Conservation (phyloP, 495 filamentous ascomycete genomes). For the Tuber borchii region DNA sequence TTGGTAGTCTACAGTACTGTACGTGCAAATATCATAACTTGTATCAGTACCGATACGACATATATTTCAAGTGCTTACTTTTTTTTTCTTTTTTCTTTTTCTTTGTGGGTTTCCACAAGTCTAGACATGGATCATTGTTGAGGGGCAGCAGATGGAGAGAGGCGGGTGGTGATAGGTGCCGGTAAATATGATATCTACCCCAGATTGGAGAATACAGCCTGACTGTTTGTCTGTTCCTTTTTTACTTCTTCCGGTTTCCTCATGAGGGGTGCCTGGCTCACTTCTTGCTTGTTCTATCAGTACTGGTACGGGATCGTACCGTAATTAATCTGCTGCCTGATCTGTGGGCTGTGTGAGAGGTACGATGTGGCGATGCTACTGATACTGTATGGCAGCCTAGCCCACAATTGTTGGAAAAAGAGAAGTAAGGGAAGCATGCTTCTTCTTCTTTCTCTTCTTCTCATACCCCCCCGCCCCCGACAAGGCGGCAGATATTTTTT, state of each 20-base stretch:
- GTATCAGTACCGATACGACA: background rate
- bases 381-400: background rate
- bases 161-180: background rate
- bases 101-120: background rate
- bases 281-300: background rate
- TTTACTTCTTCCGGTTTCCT: background rate
- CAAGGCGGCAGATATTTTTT: background rate
- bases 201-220: background rate
- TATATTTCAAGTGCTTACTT: background rate
- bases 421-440: background rate
- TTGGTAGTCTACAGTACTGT: background rate
- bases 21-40: background rate
- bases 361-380: background rate
- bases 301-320: background rate
- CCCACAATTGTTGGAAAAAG: background rate
- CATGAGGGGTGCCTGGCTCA: background rate
- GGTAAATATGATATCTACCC: background rate
- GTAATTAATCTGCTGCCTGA: background rate
- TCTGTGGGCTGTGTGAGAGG: background rate
- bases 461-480: background rate
- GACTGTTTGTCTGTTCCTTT: background rate
- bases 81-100: too few relatives aligned
- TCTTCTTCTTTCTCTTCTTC: background rate
- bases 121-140: background rate
- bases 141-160: background rate